A percentile compares a stretch with the other conserved stretches of the same genome.
Conservation (phyloP, 139 green algal genomes). For the Chlorella sp. region DNA sequence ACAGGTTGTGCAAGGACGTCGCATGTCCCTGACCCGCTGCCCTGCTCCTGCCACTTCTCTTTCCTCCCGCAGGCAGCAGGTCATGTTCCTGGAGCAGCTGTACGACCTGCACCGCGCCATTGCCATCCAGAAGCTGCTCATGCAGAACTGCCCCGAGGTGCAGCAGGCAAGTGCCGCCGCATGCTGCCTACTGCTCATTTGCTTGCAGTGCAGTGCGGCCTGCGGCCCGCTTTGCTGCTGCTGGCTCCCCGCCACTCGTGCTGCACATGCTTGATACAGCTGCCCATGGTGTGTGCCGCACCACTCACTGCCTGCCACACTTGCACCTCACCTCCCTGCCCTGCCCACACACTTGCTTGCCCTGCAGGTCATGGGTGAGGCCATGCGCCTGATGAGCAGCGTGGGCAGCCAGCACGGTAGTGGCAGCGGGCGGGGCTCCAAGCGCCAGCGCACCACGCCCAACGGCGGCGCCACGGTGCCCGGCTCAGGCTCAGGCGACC, state of each 20-base stretch:
- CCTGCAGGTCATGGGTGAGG: slow-evolving; percentile 32
- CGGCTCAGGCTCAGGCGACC: slow-evolving; percentile 19
- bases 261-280: no score
- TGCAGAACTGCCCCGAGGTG: slow-evolving; percentile 42
- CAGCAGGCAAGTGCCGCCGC: slow-evolving; percentile 11
- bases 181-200: no score
- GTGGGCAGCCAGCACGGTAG: slow-evolving; percentile 34
- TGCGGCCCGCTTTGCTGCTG: no score
- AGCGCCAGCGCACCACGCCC: slow-evolving; percentile 28
- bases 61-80: slow-evolving; percentile 32
- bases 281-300: no score
- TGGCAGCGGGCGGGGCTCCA: slow-evolving; percentile 22
- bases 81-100: slow-evolving; percentile 46
- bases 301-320: no score
- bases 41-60: neutral
- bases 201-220: no score
- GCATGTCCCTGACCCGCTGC: neutral
- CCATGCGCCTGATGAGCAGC: slow-evolving; percentile 33
- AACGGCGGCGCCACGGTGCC: slow-evolving; percentile 35
- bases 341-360: neutral
- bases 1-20: no score
- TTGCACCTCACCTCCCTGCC: neutral
- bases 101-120: slow-evolving; percentile 52
- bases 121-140: slow-evolving; percentile 45
- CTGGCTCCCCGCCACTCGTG: no score